Evolutionary conservation across 129 eudicot species (phyloP).

Genomic region (Helichrysum umbraculigerum): DNA sequence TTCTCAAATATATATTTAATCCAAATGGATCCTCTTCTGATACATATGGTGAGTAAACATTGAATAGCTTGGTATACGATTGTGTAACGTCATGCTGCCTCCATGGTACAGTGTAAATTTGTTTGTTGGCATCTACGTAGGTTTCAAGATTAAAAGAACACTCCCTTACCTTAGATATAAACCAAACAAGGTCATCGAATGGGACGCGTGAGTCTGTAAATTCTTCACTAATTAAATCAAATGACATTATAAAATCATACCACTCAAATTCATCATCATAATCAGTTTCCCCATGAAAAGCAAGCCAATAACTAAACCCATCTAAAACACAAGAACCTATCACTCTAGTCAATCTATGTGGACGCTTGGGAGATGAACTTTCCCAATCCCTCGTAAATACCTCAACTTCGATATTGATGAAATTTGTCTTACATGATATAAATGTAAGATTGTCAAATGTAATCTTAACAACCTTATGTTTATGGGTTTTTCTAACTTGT

Average conservation of each 20-base stretch:
- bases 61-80: conserved; percentile 5
- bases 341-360: not conserved
- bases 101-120: not conserved
- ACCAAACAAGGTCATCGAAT: not conserved
- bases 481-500: too few species aligned
- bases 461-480: not conserved
- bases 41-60: not conserved
- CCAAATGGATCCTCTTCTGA: not conserved
- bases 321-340: not conserved
- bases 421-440: too few species aligned
- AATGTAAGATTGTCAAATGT: not conserved
- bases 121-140: too few species aligned
- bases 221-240: not conserved
- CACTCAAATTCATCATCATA: too few species aligned
- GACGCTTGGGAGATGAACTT: not conserved
- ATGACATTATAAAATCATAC: too few species aligned
- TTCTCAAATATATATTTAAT: too few species aligned
- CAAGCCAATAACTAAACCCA: not conserved
- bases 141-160: not conserved
- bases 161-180: not conserved
- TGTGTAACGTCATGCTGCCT: not conserved
- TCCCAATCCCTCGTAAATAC: not conserved
- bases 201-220: not conserved
- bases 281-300: not conserved
- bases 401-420: not conserved